A percentile compares a stretch with the other conserved stretches of the same genome.
Conservation (phyloP, 148 eudicot genomes). For the Vaccinium darrowii region DNA sequence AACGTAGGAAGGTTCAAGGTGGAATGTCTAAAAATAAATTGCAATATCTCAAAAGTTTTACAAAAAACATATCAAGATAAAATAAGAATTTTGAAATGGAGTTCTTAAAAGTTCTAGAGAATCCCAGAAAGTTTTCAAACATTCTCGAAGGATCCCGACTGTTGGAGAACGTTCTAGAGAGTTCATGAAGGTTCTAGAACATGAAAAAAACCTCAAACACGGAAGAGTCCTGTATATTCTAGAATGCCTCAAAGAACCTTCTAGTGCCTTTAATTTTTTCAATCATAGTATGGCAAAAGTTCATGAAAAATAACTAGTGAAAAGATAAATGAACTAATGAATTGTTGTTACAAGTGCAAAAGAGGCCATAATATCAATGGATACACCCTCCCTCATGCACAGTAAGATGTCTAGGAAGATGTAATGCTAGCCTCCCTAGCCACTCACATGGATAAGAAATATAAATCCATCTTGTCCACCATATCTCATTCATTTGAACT, state of each 20-base stretch:
- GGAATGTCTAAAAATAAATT: not conserved
- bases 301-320: not conserved
- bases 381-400: not conserved
- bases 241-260: not conserved
- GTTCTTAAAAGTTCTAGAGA: not conserved
- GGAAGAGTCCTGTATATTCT: not conserved
- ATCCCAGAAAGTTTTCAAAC: not conserved
- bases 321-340: not conserved
- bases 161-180: not conserved
- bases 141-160: not conserved
- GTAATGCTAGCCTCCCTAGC: not conserved
- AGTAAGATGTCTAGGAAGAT: not conserved
- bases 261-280: not conserved
- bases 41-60: not conserved
- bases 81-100: not conserved
- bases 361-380: not conserved
- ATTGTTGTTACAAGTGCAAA: not conserved
- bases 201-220: not conserved
- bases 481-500: no score
- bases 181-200: not conserved
- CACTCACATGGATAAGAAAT: not conserved
- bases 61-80: not conserved
- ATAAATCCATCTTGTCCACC: no score
- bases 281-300: not conserved
- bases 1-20: not conserved